Evolutionary conservation across 129 eudicot species (phyloP).

Genomic region (Artemisia tridentata): DNA sequence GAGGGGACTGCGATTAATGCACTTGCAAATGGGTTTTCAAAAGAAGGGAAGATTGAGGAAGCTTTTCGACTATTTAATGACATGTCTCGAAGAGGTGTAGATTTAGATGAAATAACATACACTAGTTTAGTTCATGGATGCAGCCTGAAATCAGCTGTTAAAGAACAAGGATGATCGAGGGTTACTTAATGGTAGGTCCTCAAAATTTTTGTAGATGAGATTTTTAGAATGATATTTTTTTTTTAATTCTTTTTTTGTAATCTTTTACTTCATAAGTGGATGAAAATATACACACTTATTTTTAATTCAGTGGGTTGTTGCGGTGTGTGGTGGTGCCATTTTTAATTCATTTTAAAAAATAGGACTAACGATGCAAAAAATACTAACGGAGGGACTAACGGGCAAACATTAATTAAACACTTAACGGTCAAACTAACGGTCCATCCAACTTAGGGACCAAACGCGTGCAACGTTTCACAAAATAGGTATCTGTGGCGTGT

Average conservation of each 20-base stretch:
- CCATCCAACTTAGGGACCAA: too few relatives aligned
- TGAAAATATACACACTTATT: conserved; percentile 31
- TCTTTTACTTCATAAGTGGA: conserved; percentile 29
- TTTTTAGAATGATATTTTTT: conserved; percentile 20
- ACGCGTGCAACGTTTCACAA: too few relatives aligned
- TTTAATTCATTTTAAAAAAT: too few relatives aligned
- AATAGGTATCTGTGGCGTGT: too few relatives aligned
- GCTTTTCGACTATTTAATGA: conserved; percentile 43
- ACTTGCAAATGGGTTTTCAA: conserved; percentile 51
- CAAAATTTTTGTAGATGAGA: conserved; percentile 27
- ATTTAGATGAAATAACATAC: conserved; percentile 61
- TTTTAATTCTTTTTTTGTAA: conserved; percentile 6
- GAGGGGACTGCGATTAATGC: too few relatives aligned
- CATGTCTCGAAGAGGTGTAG: conserved; percentile 50
- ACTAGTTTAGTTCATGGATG: conserved; percentile 56
- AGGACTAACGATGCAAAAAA: too few relatives aligned
- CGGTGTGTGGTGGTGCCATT: too few relatives aligned
- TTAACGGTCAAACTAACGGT: too few relatives aligned
- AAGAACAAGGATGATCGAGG: conserved; percentile 44
- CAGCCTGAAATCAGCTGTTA: conserved; percentile 31
- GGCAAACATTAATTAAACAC: too few relatives aligned
- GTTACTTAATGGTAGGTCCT: conserved; percentile 32
- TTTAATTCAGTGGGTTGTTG: too few relatives aligned
- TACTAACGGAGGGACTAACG: too few relatives aligned
- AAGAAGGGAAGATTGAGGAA: conserved; percentile 59